Evolutionary conservation across 2,329 filamentous ascomycete species (phyloP), one percentile per base, ranked within the genome.

Genomic region (Pestalotiopsis sp.): DNA sequence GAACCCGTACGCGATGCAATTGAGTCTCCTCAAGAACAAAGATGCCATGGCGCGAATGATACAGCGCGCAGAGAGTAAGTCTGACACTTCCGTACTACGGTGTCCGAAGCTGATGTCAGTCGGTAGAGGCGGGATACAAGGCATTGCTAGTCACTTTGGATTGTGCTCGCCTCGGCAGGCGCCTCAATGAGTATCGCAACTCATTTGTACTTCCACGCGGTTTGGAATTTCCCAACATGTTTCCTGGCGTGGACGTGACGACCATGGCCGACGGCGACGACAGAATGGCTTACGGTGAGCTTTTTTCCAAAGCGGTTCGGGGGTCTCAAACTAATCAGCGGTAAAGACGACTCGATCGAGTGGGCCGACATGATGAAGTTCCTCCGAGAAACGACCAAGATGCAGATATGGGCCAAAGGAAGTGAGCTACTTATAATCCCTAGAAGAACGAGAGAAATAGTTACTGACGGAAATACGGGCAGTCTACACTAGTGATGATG

Each of bases 61-160:
- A 11, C 74, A 79, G 59, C 74, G 83, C 62, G 79, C 83, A 52
- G 80, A 86, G 77, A 78, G 82, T 85, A 68, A 49, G 78, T 72
- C 23, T 12, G 17, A n/a, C n/a, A n/a, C n/a, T n/a, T n/a, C n/a
- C n/a, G n/a, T n/a, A n/a, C n/a, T n/a, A n/a, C n/a, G n/a, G n/a
- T n/a, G n/a, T n/a, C n/a, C n/a, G n/a, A n/a, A n/a, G 45, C 45
- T 52, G 5, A 52, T 3, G 3, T 52, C 17, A 52, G 7, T n/a
- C n/a, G 1, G 11, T 3, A 83, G 79, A 76, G 67, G 80, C 83
- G 0, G 85, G 86, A 6, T 88, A 85, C 74, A 85, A 84, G 69
- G 87, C 86, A 0, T 76, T 89, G 3, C 82, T 90, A 45, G 74
- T 90, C 1, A 85, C 87, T 0, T 85, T 87, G 1, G 87, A 90